Evolutionary conservation across 371 early-diverging fungal species (phyloP), one percentile per base, ranked within the genome.

Genomic region (Mortierella sp.): DNA sequence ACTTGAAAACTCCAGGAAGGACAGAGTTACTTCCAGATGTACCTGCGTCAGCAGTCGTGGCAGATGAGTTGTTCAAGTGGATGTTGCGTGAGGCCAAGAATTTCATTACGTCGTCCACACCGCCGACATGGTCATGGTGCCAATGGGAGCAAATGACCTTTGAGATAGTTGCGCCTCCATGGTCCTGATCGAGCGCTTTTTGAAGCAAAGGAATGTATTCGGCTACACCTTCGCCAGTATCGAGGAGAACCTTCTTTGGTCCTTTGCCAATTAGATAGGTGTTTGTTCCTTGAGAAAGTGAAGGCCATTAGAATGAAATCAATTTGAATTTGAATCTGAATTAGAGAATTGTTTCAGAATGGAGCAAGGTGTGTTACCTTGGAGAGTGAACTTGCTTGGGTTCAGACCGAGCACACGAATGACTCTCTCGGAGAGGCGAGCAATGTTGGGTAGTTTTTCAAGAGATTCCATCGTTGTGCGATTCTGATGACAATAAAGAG

Each of bases 261-360:
- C 96, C 96, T 8, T 87, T 84, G 13, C 97, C 97, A 32, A 96
- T 85, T n/a, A 97, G 52, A 74, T 96, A 97, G 0, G 95, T 95
- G 75, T 97, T 97, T 52, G 97, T 96, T 36, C 96, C 92, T 90
- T 28, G 40, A 57, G 50, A 52, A 36, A 9, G 13, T 32, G 58
- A n/a, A 22, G 16, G 16, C 45, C 1, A 16, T 45, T 45, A 45
- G 45, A 45, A 45, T 45, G 45, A 15, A 57, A 61, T 45, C 11
- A 45, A 36, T 36, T 36, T 36, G 36, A 36, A 36, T 36, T 36
- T 36, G 36, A 36, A 36, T 36, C 6, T 36, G 36, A 36, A 36
- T 36, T 36, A 6, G 36, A 36, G 36, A 36, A 36, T 36, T 36
- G 36, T 36, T 36, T 36, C 36, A 0, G 32, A 48, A 24, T 13